Evolutionary conservation across 108 stramenopile species (phyloP).

Genomic region (Parietichytrium sp.): DNA sequence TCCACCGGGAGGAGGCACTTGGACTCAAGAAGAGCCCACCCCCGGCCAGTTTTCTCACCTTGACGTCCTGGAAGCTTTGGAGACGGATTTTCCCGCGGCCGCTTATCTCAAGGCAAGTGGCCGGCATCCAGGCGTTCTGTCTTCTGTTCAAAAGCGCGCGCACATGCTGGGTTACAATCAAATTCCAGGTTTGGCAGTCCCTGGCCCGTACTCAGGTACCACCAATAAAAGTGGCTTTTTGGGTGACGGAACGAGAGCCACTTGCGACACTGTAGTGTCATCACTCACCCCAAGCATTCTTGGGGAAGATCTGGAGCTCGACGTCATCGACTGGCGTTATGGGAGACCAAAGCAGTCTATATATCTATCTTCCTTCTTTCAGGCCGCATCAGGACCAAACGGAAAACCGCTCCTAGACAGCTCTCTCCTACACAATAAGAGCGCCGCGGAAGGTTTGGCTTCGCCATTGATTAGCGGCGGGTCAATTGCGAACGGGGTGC

Average conservation of each 20-base stretch:
- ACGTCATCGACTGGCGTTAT: no score
- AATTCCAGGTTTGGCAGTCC: neutral
- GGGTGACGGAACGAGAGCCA: no score
- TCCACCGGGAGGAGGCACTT: conserved; percentile 30
- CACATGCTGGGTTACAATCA: neutral
- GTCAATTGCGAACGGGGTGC: neutral
- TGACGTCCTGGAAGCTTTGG: neutral
- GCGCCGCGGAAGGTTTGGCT: conserved; percentile 43
- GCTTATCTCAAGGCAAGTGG: neutral
- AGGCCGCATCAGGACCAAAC: no score
- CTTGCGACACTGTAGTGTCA: no score
- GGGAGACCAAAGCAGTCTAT: no score
- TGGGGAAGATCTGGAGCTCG: no score
- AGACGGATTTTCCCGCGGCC: neutral
- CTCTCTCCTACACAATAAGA: neutral
- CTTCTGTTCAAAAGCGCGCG: neutral
- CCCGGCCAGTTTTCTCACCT: neutral
- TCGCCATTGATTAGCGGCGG: neutral
- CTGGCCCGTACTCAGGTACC: neutral
- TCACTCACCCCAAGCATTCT: no score
- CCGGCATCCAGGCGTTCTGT: neutral
- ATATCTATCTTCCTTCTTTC: no score
- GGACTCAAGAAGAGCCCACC: no score
- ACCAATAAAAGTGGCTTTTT: no score
- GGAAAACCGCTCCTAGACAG: neutral